A percentile compares a stretch with the other conserved stretches of the same genome.
phyloP scores from a whole-genome alignment of 176 grass and related monocot genomes.

The Luzula sylvatica region DNA sequence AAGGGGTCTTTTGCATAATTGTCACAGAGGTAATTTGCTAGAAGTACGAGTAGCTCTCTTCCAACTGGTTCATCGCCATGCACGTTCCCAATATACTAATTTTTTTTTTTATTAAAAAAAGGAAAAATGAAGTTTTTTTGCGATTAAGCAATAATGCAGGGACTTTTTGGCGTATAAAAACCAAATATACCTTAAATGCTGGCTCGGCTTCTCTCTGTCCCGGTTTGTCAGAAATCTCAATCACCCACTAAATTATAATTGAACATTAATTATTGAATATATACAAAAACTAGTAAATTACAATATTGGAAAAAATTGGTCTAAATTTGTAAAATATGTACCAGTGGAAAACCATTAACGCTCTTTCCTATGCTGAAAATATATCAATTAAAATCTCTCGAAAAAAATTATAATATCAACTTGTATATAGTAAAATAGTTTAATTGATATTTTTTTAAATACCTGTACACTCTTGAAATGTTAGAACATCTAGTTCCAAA shows the following conservation, averaged over 20 bases:
- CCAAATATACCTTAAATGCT: conserved; percentile 62
- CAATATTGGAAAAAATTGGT: background rate
- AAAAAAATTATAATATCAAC: too few species aligned
- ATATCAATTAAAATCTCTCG: conserved; percentile 65
- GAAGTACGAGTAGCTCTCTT: conserved; percentile 75
- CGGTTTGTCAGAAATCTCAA: conserved; percentile 96
- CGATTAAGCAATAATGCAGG: background rate
- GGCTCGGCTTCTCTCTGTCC: conserved; percentile 68
- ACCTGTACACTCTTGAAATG: conserved; percentile 84
- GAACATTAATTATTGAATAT: conserved; percentile 13
- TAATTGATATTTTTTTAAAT: conserved; percentile 27
- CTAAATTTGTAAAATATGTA: conserved; percentile 28
- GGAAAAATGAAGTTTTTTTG: background rate
- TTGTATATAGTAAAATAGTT: too few species aligned
- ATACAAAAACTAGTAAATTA: conserved; percentile 6
- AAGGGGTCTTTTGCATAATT: conserved; percentile 69
- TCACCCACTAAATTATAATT: conserved; percentile 55
- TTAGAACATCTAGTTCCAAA: conserved; percentile 55
- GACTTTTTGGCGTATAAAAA: too few species aligned
- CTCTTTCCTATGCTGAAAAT: conserved; percentile 93
- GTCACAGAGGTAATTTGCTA: conserved; percentile 89
- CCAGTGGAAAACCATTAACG: conserved; percentile 68
- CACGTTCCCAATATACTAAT: conserved; percentile 93
- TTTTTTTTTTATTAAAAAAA: too few species aligned
- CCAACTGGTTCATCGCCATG: conserved; percentile 96